Evolutionary conservation across 2,329 filamentous ascomycete genomes (phyloP).

Genomic region (Beauveria pseudobassiana): DNA sequence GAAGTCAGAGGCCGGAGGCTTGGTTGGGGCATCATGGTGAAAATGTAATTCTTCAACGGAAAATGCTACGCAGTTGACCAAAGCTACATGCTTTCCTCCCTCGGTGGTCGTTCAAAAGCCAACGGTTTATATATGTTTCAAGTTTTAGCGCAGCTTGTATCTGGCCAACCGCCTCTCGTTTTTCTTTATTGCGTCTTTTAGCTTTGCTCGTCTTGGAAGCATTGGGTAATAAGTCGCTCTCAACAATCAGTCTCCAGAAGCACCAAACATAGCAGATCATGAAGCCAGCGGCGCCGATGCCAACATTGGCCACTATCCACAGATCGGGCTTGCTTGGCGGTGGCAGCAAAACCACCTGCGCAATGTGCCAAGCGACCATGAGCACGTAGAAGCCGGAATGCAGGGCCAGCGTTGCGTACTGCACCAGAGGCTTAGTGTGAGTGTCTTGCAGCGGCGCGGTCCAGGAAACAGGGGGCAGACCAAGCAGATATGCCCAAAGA

Average conservation of each 20-base stretch:
- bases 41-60: no score
- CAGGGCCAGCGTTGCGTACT: constrained; percentile 56
- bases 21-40: no score
- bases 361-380: constrained; percentile 76
- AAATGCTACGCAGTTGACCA: no score
- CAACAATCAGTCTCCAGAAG: constrained; percentile 56
- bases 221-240: constrained; percentile 45
- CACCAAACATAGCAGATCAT: constrained; percentile 89
- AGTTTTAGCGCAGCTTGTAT: background rate
- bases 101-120: background rate
- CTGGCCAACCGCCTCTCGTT: background rate
- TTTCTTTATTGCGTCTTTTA: constrained; percentile 29
- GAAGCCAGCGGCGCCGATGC: constrained; percentile 79
- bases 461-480: constrained; percentile 71
- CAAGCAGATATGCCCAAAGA: constrained; percentile 87
- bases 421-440: constrained; percentile 19
- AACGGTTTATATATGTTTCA: background rate
- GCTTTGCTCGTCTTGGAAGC: constrained; percentile 22
- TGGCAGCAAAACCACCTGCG: constrained; percentile 60
- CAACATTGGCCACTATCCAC: constrained; percentile 88
- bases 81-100: no score
- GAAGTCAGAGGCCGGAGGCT: background rate
- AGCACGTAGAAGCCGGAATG: constrained; percentile 69
- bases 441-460: constrained; percentile 56
- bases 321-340: constrained; percentile 79